These are phyloP conservation scores for Penicillium aurantiogriseum DNA, from an alignment of 2,329 filamentous ascomycete species.

Conservation along the genomic window DNA sequence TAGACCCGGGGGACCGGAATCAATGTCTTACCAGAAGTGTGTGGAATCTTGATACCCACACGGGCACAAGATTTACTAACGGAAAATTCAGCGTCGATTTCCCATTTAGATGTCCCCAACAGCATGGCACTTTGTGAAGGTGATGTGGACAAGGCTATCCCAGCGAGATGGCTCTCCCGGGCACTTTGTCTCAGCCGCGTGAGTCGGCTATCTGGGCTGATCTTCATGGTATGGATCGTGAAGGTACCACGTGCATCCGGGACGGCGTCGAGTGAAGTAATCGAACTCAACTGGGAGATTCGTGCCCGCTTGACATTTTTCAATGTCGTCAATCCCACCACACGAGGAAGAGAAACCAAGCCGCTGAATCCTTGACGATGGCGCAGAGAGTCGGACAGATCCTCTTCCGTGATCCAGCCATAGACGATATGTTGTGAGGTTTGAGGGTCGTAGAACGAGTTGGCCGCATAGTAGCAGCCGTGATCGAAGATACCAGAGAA, in stretches of 20 bases:
- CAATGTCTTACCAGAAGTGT: conserved; percentile 19
- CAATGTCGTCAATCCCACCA: conserved; percentile 43
- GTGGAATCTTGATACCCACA: conserved; percentile 34
- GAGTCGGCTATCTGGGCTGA: conserved; percentile 31
- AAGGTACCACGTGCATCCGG: conserved; percentile 26
- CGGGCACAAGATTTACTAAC: conserved; percentile 25
- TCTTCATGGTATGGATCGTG: conserved; percentile 47
- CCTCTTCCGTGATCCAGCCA: conserved; percentile 55
- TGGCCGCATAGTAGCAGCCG: conserved; percentile 51
- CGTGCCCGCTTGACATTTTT: conserved; percentile 40
- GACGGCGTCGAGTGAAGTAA: conserved; percentile 44
- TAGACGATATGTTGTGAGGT: conserved; percentile 45
- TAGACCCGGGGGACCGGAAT: neutral
- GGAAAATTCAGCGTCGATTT: conserved; percentile 27
- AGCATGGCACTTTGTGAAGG: neutral
- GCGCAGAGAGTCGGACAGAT: conserved; percentile 45
- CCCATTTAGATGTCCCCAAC: conserved; percentile 25
- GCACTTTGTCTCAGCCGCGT: conserved; percentile 30
- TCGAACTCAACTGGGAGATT: conserved; percentile 36
- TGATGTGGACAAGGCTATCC: conserved; percentile 2
- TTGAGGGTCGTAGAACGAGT: conserved; percentile 49
- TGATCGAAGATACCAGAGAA: conserved; percentile 51
- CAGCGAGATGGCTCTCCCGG: conserved; percentile 4
- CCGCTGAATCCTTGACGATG: conserved; percentile 53
- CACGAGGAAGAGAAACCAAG: conserved; percentile 48